Base-by-base conservation (phyloP, 2,329 filamentous ascomycete genomes). In the Microsporum audouinii region DNA sequence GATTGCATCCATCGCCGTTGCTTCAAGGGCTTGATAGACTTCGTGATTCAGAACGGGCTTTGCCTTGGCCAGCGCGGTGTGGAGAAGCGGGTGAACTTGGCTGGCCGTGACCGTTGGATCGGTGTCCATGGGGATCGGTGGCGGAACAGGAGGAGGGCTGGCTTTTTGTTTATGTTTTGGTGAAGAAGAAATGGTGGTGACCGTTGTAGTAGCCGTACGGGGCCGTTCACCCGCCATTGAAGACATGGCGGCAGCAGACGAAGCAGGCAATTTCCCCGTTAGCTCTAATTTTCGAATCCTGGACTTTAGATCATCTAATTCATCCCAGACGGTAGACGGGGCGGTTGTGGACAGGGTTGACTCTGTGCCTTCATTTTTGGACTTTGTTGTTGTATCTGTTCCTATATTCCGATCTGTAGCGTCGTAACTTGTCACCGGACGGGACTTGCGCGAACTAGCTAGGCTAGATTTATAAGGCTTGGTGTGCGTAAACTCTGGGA, bases 281-380 rank as follows among this genome's bases (percentile, higher is more conserved):
- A 95, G 75, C 72, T 97, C 94, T 7, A 99, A 82, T 63, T 90
- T 88, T 67, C 89, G 86, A 67, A 99, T 96, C 34, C 94, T 85
- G 45, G 89, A 94, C 72, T 97, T 97, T 55, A 99, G 77, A 65
- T 97, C 94, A 68, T 97, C 94, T 33, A 99, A 77, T 73, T 99
- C 94, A 71, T 97, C 94, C 94, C 94, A 99, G 2, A 99, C 89
- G 0, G 91, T 96, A 1, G 91, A 95, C 10, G 91, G 89, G 1
- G 89, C 90, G 1, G 87, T 91, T 0, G 89, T 94, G 0, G 94
- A 97, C 38, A 88, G 81, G 0, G 88, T 92, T 0, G 94, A 97
- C 68, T 94, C 90, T 0, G 90, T 91, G 6, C 86, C 87, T 68
- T 91, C 86, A 23, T 70, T 67, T 59, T 71, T 69, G 34, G 73